Evolutionary conservation across 192 early-diverging fungal species (phyloP).

Genomic region (Linnemannia elongata): DNA sequence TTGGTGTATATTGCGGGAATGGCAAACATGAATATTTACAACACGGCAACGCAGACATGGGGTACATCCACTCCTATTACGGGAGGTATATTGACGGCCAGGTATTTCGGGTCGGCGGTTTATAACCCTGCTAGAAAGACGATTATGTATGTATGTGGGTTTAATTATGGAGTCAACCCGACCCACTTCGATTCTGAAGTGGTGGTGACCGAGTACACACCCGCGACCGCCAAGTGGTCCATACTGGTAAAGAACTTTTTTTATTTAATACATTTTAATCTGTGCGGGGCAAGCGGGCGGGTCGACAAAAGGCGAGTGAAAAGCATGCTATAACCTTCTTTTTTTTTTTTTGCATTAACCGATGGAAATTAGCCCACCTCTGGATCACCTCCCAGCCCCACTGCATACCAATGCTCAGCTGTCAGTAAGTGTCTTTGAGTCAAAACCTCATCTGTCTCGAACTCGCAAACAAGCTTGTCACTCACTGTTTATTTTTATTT

Average conservation of each 20-base stretch:
- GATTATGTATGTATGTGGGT: constrained; percentile 17
- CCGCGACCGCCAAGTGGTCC: not conserved
- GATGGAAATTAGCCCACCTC: not conserved
- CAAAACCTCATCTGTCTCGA: not conserved
- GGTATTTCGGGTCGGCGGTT: not conserved
- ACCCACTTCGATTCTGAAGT: constrained; percentile 16
- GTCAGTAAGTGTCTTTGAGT: not conserved
- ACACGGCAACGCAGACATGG: not conserved
- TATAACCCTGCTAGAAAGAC: constrained; percentile 11
- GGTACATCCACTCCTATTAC: not conserved
- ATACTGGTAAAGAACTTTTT: not conserved
- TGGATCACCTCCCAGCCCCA: constrained; percentile 11
- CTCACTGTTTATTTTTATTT: no score
- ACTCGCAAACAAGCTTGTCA: no score
- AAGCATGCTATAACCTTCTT: no score
- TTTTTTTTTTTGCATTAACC: not conserved
- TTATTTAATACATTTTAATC: not conserved
- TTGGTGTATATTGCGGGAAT: constrained; percentile 17
- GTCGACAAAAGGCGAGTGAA: no score
- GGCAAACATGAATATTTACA: not conserved
- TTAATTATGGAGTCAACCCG: constrained; percentile 17
- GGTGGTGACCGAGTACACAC: constrained; percentile 11
- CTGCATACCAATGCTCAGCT: constrained; percentile 3
- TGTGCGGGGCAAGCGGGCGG: no score
- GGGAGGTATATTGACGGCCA: not conserved